Evolutionary conservation across 305 asterid genomes (phyloP).

Genomic region (Coffea humblotiana): DNA sequence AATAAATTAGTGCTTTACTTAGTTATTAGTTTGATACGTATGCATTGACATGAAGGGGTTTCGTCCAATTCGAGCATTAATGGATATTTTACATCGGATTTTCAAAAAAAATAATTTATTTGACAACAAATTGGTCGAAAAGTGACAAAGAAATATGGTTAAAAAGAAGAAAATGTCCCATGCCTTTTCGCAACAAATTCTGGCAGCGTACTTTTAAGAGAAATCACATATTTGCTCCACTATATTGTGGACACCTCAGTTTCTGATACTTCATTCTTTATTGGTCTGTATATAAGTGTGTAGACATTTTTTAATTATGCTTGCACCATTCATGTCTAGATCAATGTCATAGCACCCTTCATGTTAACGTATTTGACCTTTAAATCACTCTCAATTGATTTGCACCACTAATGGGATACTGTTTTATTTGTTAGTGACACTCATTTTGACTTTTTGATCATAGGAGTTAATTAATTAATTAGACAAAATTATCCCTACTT

Average conservation of each 20-base stretch:
- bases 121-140: no score
- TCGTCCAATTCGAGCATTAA: neutral
- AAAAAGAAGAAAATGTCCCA: no score
- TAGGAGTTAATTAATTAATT: no score
- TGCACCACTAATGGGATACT: neutral
- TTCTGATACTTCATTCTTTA: no score
- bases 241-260: neutral
- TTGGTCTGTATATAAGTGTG: no score
- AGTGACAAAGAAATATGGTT: neutral
- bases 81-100: neutral
- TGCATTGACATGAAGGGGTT: neutral
- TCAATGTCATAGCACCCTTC: neutral
- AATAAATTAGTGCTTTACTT: neutral
- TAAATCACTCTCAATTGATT: neutral
- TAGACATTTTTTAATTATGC: no score
- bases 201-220: neutral
- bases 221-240: neutral
- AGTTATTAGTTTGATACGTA: no score
- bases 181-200: neutral
- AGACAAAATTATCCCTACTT: no score
- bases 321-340: neutral
- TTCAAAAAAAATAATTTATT: no score
- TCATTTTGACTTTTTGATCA: no score
- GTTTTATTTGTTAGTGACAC: no score
- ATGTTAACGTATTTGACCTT: neutral